Conservation (phyloP, 1,139 yeast species). For the Diutina scorzettiae region DNA sequence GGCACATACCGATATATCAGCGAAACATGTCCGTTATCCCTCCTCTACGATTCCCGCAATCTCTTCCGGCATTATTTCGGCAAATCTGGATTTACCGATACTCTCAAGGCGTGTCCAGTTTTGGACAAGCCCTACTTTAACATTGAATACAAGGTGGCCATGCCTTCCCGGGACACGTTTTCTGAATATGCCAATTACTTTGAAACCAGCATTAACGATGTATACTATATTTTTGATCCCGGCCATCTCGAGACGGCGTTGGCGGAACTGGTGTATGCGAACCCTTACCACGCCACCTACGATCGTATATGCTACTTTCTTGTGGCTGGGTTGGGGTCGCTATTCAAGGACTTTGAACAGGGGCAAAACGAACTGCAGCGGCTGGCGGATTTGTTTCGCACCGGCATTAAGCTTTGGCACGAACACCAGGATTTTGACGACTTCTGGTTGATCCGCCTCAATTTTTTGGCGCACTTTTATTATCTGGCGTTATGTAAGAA, state of each 20-base stretch:
- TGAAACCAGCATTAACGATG: background rate
- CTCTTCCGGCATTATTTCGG: conserved; percentile 2
- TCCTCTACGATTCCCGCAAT: background rate
- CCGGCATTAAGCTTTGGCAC: conserved; percentile 1
- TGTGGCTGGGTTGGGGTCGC: conserved; percentile 3
- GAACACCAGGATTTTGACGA: conserved; percentile 2
- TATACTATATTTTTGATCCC: background rate
- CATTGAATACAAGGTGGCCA: background rate
- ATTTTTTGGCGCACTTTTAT: conserved; percentile 5
- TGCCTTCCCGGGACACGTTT: background rate
- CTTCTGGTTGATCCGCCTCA: conserved; percentile 4
- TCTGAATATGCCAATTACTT: background rate
- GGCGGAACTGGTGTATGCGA: conserved; percentile 1
- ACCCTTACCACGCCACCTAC: conserved; percentile 1
- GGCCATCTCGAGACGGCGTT: background rate
- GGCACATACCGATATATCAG: conserved; percentile 4
- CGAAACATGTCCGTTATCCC: conserved; percentile 1
- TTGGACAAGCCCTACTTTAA: conserved; percentile 3
- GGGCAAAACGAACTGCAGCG: background rate
- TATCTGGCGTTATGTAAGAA: conserved; percentile 5
- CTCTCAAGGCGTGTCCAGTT: conserved; percentile 4
- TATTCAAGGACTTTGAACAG: conserved; percentile 2
- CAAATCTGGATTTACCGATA: background rate
- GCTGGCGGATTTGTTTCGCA: conserved; percentile 5
- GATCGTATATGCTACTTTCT: background rate